These are phyloP conservation scores for Colletotrichum tofieldiae DNA, from an alignment of 2,329 filamentous ascomycete genomes.

Conservation along the genomic window DNA sequence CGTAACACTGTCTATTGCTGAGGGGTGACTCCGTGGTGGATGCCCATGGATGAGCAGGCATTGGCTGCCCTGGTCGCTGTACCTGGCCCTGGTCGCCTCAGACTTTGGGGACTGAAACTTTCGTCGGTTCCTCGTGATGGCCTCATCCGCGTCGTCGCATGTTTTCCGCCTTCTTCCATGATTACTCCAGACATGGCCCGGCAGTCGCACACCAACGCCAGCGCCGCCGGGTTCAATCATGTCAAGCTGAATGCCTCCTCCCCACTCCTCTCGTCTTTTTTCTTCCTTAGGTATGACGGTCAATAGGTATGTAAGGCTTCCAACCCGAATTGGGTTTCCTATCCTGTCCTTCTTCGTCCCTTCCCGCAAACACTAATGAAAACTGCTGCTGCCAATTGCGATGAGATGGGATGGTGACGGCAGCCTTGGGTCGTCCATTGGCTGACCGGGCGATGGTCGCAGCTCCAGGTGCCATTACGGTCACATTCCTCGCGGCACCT, in stretches of 20 bases:
- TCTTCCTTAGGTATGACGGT: background rate
- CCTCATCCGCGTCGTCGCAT: constrained; percentile 40
- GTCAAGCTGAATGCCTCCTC: constrained; percentile 11
- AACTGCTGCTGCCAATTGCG: constrained; percentile 6
- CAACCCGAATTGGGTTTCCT: background rate
- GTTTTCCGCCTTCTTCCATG: constrained; percentile 19
- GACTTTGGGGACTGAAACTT: constrained; percentile 40
- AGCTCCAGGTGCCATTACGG: constrained; percentile 30
- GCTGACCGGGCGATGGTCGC: constrained; percentile 7
- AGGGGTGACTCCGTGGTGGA: constrained; percentile 15
- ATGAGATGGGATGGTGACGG: constrained; percentile 8
- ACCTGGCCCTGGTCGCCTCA: constrained; percentile 38
- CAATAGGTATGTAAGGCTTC: background rate
- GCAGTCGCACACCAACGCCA: background rate
- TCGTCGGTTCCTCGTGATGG: constrained; percentile 37
- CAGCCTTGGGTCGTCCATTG: constrained; percentile 9
- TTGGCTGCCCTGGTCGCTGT: constrained; percentile 11
- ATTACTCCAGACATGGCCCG: constrained; percentile 17
- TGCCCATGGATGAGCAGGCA: constrained; percentile 21
- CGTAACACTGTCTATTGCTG: constrained; percentile 2
- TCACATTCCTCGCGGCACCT: constrained; percentile 31
- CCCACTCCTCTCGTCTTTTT: background rate
- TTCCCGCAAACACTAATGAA: background rate
- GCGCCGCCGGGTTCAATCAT: constrained; percentile 3
- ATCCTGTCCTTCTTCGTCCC: background rate